These are phyloP conservation scores for Sporisorium reilianum DNA, from an alignment of 1,284 basidiomycete species.

Conservation along the genomic window DNA sequence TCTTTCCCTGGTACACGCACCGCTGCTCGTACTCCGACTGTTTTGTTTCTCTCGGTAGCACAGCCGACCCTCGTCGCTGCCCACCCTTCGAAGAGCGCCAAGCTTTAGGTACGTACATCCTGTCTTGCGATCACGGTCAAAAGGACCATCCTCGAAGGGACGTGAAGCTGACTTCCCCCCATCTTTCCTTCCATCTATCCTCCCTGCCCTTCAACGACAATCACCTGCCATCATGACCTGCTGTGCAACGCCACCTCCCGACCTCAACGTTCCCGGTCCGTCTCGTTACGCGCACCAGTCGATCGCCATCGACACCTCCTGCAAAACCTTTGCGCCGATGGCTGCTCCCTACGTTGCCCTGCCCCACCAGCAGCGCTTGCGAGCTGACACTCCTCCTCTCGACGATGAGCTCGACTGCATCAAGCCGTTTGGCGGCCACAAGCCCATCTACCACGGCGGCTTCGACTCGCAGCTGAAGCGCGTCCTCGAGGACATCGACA, in stretches of 20 bases:
- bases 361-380: constrained; percentile 48
- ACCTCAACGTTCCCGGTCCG: constrained; percentile 28
- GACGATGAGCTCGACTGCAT: constrained; percentile 46
- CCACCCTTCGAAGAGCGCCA: constrained; percentile 15
- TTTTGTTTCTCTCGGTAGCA: constrained; percentile 7
- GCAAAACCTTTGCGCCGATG: constrained; percentile 30
- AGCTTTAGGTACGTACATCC: constrained; percentile 26
- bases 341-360: constrained; percentile 42
- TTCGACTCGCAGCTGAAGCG: constrained; percentile 58
- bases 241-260: constrained; percentile 20
- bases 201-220: neutral
- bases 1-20: neutral
- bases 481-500: constrained; percentile 64
- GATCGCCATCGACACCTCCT: constrained; percentile 28
- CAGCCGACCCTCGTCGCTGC: constrained; percentile 11
- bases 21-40: neutral
- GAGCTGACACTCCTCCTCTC: constrained; percentile 50
- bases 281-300: constrained; percentile 38
- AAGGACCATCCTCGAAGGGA: constrained; percentile 9
- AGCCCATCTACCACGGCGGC: constrained; percentile 58
- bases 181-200: neutral
- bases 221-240: constrained; percentile 23
- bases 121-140: constrained; percentile 14
- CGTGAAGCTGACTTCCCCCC: constrained; percentile 16
- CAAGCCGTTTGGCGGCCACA: constrained; percentile 50